Evolutionary conservation across 768 basidiomycete species (phyloP).

Genomic region (Lentinula boryana): DNA sequence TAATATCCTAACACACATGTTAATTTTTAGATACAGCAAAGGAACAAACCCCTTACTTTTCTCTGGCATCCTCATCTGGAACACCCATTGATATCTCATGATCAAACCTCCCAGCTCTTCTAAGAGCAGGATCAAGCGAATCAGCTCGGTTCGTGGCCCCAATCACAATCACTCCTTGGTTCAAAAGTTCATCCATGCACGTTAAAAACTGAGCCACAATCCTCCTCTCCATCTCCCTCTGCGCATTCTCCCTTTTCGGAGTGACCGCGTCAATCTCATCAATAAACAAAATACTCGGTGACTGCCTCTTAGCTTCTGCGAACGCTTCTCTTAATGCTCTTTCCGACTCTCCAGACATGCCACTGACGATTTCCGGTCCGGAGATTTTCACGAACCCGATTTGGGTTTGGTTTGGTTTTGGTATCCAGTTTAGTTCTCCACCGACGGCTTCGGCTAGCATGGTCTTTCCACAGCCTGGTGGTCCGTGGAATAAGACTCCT

Average conservation of each 20-base stretch:
- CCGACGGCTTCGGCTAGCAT: slow-evolving; percentile 91
- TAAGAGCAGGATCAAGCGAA: slow-evolving; percentile 87
- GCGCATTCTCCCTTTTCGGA: slow-evolving; percentile 95
- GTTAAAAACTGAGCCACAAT: slow-evolving; percentile 98
- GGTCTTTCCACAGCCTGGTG: slow-evolving; percentile 97
- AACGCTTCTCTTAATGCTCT: slow-evolving; percentile 95
- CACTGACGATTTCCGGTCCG: slow-evolving; percentile 92
- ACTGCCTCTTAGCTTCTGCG: slow-evolving; percentile 92
- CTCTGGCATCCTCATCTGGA: slow-evolving; percentile 85
- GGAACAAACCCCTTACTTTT: too few relatives aligned
- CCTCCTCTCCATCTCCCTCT: slow-evolving; percentile 95
- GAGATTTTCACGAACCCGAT: slow-evolving; percentile 78
- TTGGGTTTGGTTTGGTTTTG: too few relatives aligned
- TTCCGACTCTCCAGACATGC: slow-evolving; percentile 98
- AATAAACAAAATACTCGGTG: slow-evolving; percentile 92
- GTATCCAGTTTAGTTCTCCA: slow-evolving; percentile 44
- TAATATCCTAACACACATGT: slow-evolving; percentile 77
- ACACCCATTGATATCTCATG: slow-evolving; percentile 98
- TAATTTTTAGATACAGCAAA: too few relatives aligned
- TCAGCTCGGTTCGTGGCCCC: slow-evolving; percentile 97
- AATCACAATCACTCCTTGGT: slow-evolving; percentile 90
- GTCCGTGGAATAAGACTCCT: slow-evolving; percentile 90
- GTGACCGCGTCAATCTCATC: slow-evolving; percentile 99
- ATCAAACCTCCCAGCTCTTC: slow-evolving; percentile 92
- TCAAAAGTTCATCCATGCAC: slow-evolving; percentile 81